A percentile compares a stretch with the other conserved stretches of the same genome.
These are phyloP conservation scores for Phytophthora tentaculata DNA, from an alignment of 352 stramenopile species.

Conservation along the genomic window DNA sequence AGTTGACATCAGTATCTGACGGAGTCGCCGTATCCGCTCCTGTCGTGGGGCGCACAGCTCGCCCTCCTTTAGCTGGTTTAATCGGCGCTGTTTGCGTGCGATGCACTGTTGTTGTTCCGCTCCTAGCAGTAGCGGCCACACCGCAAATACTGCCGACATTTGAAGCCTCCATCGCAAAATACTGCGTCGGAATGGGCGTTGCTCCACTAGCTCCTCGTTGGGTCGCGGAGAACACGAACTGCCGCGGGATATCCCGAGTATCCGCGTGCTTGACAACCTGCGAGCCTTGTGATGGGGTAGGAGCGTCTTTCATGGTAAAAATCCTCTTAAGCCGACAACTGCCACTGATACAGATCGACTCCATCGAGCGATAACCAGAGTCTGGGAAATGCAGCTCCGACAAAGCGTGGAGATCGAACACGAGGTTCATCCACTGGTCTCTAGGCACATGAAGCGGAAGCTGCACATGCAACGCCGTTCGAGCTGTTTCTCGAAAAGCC, in stretches of 20 bases:
- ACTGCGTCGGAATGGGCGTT: constrained; percentile 55
- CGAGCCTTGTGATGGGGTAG: constrained; percentile 28
- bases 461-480: constrained; percentile 68
- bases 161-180: constrained; percentile 42
- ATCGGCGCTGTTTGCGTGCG: constrained; percentile 25
- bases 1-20: neutral
- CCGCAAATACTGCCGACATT: constrained; percentile 5
- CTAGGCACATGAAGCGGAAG: constrained; percentile 65
- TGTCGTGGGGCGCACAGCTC: constrained; percentile 9
- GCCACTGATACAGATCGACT: constrained; percentile 76
- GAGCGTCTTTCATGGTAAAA: constrained; percentile 89
- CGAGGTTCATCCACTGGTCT: constrained; percentile 82
- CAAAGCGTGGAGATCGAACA: constrained; percentile 75
- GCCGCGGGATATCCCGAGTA: constrained; percentile 64
- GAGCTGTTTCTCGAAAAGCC: constrained; percentile 74
- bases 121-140: constrained; percentile 9
- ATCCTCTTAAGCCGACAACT: constrained; percentile 81
- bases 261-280: constrained; percentile 24
- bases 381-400: constrained; percentile 63
- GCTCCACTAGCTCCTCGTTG: constrained; percentile 21
- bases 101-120: constrained; percentile 5
- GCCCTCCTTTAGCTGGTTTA: constrained; percentile 11
- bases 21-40: neutral
- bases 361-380: constrained; percentile 72
- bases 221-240: constrained; percentile 67